Percentiles rank a stretch among this genome's conserved stretches.
Evolutionary conservation across 441 rosid genomes (phyloP).

Genomic region (Gossypium davidsonii): DNA sequence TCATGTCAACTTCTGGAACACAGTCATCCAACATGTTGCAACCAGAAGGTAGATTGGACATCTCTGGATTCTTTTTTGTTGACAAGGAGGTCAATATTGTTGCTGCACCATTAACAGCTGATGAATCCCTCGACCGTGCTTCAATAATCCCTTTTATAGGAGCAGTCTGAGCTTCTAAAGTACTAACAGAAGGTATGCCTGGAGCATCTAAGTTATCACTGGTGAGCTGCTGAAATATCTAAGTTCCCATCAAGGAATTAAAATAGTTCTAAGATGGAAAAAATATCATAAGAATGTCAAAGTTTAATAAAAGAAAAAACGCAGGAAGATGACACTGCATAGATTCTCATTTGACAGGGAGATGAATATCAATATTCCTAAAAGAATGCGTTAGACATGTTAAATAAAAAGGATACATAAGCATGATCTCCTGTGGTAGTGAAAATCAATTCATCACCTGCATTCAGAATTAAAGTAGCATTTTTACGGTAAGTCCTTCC

Average conservation of each 20-base stretch:
- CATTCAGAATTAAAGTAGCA: constrained; percentile 41
- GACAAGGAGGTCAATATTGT: constrained; percentile 88
- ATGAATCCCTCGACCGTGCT: constrained; percentile 76
- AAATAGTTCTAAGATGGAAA: not conserved
- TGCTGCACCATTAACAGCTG: constrained; percentile 85
- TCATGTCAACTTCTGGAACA: constrained; percentile 60
- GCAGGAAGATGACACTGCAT: not conserved
- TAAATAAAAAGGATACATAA: constrained; percentile 79
- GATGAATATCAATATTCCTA: not conserved
- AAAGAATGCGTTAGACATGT: not conserved
- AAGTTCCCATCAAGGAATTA: constrained; percentile 42
- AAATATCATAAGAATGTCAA: constrained; percentile 10
- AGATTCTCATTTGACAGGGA: not conserved
- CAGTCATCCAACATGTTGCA: constrained; percentile 44
- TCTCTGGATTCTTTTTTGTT: constrained; percentile 52
- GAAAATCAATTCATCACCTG: constrained; percentile 94
- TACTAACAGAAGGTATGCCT: constrained; percentile 49
- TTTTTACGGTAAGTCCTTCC: constrained; percentile 56
- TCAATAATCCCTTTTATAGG: constrained; percentile 67
- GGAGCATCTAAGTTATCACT: constrained; percentile 58
- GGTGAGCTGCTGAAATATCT: constrained; percentile 85
- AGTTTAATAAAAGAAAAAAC: constrained; percentile 9
- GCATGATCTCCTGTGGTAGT: constrained; percentile 66
- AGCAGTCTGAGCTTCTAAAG: constrained; percentile 69
- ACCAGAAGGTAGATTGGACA: constrained; percentile 46